Evolutionary conservation across 805 yeast species (phyloP).

Genomic region (Pichia ethanolica): DNA sequence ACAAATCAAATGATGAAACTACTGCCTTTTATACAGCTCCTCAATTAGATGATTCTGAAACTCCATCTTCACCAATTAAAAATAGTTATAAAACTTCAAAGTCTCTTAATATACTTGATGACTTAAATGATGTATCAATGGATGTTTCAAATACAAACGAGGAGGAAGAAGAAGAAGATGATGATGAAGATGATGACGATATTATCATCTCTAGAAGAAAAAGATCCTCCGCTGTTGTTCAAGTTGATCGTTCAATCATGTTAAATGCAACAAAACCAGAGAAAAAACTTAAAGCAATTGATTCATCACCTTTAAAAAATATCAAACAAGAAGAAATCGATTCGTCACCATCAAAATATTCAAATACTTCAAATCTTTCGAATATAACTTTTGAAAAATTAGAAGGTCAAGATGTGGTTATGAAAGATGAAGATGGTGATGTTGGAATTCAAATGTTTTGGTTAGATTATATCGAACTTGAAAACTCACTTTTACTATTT

Average conservation of each 20-base stretch:
- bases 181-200: slow-evolving; percentile 41
- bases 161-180: slow-evolving; percentile 11
- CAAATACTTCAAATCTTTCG: slow-evolving; percentile 21
- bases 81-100: not conserved
- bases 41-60: slow-evolving; percentile 18
- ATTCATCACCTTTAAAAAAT: slow-evolving; percentile 21
- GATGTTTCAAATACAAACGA: slow-evolving; percentile 1
- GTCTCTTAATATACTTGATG: slow-evolving; percentile 7
- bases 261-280: slow-evolving; percentile 27
- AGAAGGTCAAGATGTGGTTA: slow-evolving; percentile 32
- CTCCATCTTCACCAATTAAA: slow-evolving; percentile 29
- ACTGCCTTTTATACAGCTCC: slow-evolving; percentile 15
- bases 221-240: slow-evolving; percentile 37
- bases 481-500: slow-evolving; percentile 59
- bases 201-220: slow-evolving; percentile 52
- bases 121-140: slow-evolving; percentile 7
- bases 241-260: slow-evolving; percentile 36
- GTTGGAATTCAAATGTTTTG: slow-evolving; percentile 64
- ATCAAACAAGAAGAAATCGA: slow-evolving; percentile 9
- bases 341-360: slow-evolving; percentile 20
- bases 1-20: slow-evolving; percentile 11
- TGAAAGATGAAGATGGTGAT: slow-evolving; percentile 25
- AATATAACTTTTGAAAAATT: slow-evolving; percentile 24
- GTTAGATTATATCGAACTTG: slow-evolving; percentile 82
- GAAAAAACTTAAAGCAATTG: slow-evolving; percentile 5